phyloP scores from a whole-genome alignment of 2,329 filamentous ascomycete species.

The Talaromyces pinophilus region DNA sequence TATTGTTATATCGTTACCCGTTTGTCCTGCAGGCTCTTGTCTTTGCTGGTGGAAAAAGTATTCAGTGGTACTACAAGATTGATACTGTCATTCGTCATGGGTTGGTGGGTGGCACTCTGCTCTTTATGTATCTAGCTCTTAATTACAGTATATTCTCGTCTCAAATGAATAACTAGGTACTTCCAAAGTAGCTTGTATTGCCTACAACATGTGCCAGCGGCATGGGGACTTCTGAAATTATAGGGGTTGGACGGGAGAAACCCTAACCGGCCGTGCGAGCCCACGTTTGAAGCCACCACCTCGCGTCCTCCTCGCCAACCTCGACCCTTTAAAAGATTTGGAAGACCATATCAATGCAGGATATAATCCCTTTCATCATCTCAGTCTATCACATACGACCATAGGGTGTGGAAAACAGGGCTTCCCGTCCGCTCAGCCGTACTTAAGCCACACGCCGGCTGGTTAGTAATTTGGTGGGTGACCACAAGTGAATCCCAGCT shows the following conservation, averaged over 20 bases:
- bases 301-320: background rate
- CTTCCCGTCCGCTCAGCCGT: conserved; percentile 7
- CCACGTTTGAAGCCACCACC: background rate
- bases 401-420: conserved; percentile 8
- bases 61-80: background rate
- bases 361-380: background rate
- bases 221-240: background rate
- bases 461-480: conserved; percentile 5
- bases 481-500: conserved; percentile 3
- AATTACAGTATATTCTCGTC: background rate
- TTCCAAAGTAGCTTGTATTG: background rate
- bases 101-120: background rate
- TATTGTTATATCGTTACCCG: background rate
- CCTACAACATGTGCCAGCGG: background rate
- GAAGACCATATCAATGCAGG: background rate
- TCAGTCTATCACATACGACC: background rate
- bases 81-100: background rate
- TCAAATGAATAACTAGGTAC: background rate
- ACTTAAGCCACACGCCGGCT: conserved; percentile 5
- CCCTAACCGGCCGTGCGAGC: background rate
- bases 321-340: background rate
- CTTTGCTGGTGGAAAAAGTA: background rate
- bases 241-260: background rate
- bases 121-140: background rate
- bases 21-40: background rate